Base-by-base conservation (phyloP, 495 filamentous ascomycete genomes). In the Aspergillus saccharolyticus region DNA sequence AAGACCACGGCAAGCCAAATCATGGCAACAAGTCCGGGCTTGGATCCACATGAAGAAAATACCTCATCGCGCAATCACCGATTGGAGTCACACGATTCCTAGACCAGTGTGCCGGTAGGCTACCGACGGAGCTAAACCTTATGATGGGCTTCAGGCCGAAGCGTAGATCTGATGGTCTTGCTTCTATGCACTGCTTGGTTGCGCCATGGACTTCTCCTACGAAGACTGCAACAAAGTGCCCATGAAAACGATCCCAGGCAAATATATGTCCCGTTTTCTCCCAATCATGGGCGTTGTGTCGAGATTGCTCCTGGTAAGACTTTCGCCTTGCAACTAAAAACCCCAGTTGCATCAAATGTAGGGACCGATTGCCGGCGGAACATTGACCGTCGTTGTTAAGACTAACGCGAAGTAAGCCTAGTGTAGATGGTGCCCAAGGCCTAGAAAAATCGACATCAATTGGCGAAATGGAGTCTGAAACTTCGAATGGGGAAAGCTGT, bases 311-410 rank as follows among this genome's bases (percentile, higher is more conserved):
- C 8, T 19, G 18, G 1, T 22, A 4, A 10, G 14, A 8, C 30
- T 19, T 46, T 33, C 19, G 52, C 17, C 63, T 67, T 58, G 58
- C 58, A 19, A 68, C 58, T 43, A 78, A 48, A 33, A 60, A 66
- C 8, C 73, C 75, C 17, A 76, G 68, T 56, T 73, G 72, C 55
- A 78, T 66, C 20, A 75, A 25, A 55, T 72, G 66, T 42, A 73
- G 52, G 42, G 52, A 58, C 17, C 51, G 60, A 18, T 62, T 58
- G 18, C 51, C 39, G 18, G 20, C 44, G 15, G 52, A 56, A 20
- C 66, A 56, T 15, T 58, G 55, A 16, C 65, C 62, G 21, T 66
- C 57, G 17, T 56, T 42, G 12, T 50, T 52, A 44, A 53, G 53
- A 19, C 63, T 57, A 50, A 70, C 66, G 39, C 65, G 61, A 39